Percentiles rank a stretch among this genome's conserved stretches.
phyloP scores from a whole-genome alignment of 768 basidiomycete species.

The Tricholoma matsutake region DNA sequence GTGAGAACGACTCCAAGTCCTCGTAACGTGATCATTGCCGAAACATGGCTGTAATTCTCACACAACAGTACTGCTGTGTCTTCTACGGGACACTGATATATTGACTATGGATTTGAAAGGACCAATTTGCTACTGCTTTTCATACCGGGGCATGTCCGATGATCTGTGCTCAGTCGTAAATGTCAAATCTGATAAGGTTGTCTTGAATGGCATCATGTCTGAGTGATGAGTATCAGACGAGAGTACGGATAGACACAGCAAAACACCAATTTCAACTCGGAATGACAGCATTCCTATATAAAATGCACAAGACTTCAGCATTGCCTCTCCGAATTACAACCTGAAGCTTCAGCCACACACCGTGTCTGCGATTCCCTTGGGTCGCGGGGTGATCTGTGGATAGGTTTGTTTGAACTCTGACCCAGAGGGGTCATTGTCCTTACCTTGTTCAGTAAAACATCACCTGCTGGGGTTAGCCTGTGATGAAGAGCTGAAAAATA shows the following conservation, averaged over 20 bases:
- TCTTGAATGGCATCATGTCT: neutral
- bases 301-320: neutral
- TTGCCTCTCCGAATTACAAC: neutral
- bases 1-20: neutral
- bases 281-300: conserved; percentile 3
- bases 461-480: conserved; percentile 25
- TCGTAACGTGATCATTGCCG: too few relatives aligned
- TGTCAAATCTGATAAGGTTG: too few relatives aligned
- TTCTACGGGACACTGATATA: too few relatives aligned
- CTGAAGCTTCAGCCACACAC: neutral
- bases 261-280: conserved; percentile 9
- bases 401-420: neutral
- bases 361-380: neutral
- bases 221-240: conserved; percentile 12
- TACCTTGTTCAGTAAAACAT: conserved; percentile 28
- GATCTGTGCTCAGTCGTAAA: too few relatives aligned
- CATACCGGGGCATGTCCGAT: too few relatives aligned
- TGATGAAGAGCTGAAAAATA: conserved; percentile 30
- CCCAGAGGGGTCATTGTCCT: neutral
- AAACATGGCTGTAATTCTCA: too few relatives aligned
- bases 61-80: too few relatives aligned
- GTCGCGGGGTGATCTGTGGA: neutral
- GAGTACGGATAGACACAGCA: conserved; percentile 8
- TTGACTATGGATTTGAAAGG: too few relatives aligned
- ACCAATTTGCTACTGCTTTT: too few relatives aligned